These are phyloP conservation scores for Intubia oerlemansii DNA, from an alignment of 2,329 filamentous ascomycete genomes.

Conservation along the genomic window DNA sequence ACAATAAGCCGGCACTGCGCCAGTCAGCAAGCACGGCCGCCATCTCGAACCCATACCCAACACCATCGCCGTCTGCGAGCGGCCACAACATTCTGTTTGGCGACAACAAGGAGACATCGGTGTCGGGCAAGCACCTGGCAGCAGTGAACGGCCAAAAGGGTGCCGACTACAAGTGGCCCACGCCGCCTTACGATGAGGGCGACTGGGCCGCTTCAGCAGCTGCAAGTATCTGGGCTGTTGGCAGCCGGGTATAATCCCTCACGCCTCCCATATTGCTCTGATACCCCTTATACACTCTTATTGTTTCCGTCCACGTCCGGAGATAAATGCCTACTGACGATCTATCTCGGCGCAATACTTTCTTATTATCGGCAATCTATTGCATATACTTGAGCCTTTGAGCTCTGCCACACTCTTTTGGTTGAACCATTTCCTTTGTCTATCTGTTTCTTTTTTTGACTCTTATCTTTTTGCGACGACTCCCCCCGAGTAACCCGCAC, in stretches of 20 bases:
- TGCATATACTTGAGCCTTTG: no score
- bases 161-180: constrained; percentile 60
- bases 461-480: constrained; percentile 1
- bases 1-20: constrained; percentile 26
- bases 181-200: constrained; percentile 81
- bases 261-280: background rate
- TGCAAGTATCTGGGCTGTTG: constrained; percentile 58
- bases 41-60: constrained; percentile 40
- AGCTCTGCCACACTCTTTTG: no score
- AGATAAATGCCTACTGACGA: no score
- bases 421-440: constrained; percentile 3
- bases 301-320: no score
- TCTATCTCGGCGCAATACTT: no score
- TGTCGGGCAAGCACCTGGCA: constrained; percentile 48
- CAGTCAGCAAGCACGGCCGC: constrained; percentile 44
- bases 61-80: constrained; percentile 59
- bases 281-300: no score
- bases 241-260: constrained; percentile 33
- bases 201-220: constrained; percentile 77
- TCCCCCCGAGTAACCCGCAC: no score
- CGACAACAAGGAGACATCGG: constrained; percentile 35
- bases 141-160: constrained; percentile 41
- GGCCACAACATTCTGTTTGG: constrained; percentile 57
- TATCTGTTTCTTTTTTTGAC: background rate
- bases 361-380: no score